Evolutionary conservation across 345 rosid species (phyloP), one percentile per base, ranked within the genome.

Genomic region (Lagerstroemia speciosa): DNA sequence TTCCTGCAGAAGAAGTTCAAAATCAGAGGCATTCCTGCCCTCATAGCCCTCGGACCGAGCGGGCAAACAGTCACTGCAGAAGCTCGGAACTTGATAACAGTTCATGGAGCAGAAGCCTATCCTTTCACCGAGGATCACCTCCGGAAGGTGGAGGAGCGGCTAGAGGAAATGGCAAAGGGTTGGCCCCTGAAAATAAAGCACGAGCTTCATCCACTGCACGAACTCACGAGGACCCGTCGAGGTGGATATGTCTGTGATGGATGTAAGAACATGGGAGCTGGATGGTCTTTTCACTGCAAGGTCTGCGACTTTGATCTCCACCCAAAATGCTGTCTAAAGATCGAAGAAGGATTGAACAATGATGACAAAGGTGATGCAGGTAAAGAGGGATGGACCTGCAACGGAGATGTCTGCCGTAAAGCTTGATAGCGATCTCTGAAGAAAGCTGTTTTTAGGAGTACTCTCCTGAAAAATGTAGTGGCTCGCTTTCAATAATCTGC

Each of bases 241-340:
- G 71, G 27, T 10, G 16, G 1, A 26, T 73, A 58, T 32, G 20
- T 1, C 3, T 73, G 76, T 36, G 67, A 67, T 48, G 71, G 67
- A 31, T 73, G 76, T 20, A 7, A 29, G 5, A 46, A 67, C 58
- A 69, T 12, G 10, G 92, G 91, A 50, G 31, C 65, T 22, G 65
- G 70, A 32, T 91, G 89, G 91, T 75, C 95, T 19, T 88, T 71
- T 70, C 62, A 50, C 69, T 88, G 98, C 1, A 68, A 71, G 1
- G 78, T 83, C 64, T 92, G 98, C 32, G 85, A 85, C 67, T 91
- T 85, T 38, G 79, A 84, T 87, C 88, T 91, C 67, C 88, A 91
- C 73, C 87, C 84, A 16, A 60, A 29, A 64, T 69, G 66, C 72
- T 43, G 72, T 14, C 24, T 43, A 32, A 40, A 69, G 58, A 62